phyloP scores from a whole-genome alignment of 495 filamentous ascomycete genomes.

The Cercophora sp. region DNA sequence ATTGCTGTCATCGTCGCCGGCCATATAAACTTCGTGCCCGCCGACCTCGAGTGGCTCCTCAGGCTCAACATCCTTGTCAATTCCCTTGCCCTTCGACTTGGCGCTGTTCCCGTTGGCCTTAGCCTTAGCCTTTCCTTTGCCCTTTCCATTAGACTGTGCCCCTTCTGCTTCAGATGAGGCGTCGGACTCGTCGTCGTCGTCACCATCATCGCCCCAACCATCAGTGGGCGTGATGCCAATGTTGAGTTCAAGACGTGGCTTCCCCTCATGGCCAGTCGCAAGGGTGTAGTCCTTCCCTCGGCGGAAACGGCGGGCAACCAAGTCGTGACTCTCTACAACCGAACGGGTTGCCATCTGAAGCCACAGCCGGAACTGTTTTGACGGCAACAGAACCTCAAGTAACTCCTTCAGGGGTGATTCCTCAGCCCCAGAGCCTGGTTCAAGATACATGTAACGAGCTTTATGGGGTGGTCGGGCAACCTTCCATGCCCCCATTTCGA shows the following conservation, averaged over 20 bases:
- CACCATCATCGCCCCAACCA: constrained; percentile 68
- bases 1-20: constrained; percentile 70
- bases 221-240: constrained; percentile 74
- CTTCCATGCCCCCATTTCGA: constrained; percentile 62
- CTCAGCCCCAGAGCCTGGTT: constrained; percentile 34
- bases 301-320: constrained; percentile 80
- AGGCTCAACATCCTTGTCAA: constrained; percentile 20
- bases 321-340: constrained; percentile 58
- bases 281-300: constrained; percentile 87
- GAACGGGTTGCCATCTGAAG: constrained; percentile 73
- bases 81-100: constrained; percentile 37
- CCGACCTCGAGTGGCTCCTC: constrained; percentile 57
- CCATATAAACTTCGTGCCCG: constrained; percentile 91
- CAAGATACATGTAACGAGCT: constrained; percentile 83
- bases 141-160: constrained; percentile 24
- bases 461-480: constrained; percentile 90
- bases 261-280: constrained; percentile 76
- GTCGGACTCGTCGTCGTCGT: constrained; percentile 32
- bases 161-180: constrained; percentile 21
- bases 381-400: constrained; percentile 73
- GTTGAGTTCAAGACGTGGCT: constrained; percentile 81
- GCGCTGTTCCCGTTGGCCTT: constrained; percentile 34
- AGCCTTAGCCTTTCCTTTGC: constrained; percentile 37
- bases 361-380: constrained; percentile 86
- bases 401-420: constrained; percentile 68